Conservation (phyloP, 2,329 filamentous ascomycete genomes). For the Aspergillus sp. region DNA sequence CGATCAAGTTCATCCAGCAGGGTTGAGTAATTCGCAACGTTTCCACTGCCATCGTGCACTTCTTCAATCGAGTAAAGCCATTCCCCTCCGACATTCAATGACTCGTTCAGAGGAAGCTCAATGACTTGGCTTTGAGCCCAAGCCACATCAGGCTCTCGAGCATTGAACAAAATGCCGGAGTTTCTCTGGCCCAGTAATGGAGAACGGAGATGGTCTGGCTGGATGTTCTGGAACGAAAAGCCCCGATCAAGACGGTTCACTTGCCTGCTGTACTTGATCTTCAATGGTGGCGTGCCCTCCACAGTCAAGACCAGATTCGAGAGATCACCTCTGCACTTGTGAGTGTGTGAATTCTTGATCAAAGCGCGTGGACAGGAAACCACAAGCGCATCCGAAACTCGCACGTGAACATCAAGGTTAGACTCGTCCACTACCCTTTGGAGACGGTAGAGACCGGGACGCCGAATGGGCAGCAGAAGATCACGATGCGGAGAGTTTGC, state of each 20-base stretch:
- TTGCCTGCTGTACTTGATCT: slow-evolving; percentile 85
- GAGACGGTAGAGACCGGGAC: slow-evolving; percentile 82
- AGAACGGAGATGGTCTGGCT: slow-evolving; percentile 81
- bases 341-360: slow-evolving; percentile 62
- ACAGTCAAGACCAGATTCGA: slow-evolving; percentile 83
- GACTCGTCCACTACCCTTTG: slow-evolving; percentile 87
- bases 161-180: slow-evolving; percentile 57
- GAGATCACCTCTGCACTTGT: slow-evolving; percentile 82
- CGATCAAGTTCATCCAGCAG: slow-evolving; percentile 66
- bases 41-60: slow-evolving; percentile 87
- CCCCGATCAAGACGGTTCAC: slow-evolving; percentile 81
- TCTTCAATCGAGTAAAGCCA: slow-evolving; percentile 93
- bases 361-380: slow-evolving; percentile 79
- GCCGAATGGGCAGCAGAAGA: slow-evolving; percentile 74
- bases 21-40: slow-evolving; percentile 69
- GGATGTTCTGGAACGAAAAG: slow-evolving; percentile 88
- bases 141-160: slow-evolving; percentile 55
- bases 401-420: slow-evolving; percentile 84
- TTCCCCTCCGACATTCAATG: slow-evolving; percentile 71
- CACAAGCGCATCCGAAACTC: slow-evolving; percentile 74
- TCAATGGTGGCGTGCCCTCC: slow-evolving; percentile 83
- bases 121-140: slow-evolving; percentile 80
- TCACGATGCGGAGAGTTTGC: slow-evolving; percentile 59
- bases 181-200: slow-evolving; percentile 66
- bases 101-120: slow-evolving; percentile 83